Base-by-base conservation (phyloP, 805 yeast genomes). In the Saccharomycopsis sp. region DNA sequence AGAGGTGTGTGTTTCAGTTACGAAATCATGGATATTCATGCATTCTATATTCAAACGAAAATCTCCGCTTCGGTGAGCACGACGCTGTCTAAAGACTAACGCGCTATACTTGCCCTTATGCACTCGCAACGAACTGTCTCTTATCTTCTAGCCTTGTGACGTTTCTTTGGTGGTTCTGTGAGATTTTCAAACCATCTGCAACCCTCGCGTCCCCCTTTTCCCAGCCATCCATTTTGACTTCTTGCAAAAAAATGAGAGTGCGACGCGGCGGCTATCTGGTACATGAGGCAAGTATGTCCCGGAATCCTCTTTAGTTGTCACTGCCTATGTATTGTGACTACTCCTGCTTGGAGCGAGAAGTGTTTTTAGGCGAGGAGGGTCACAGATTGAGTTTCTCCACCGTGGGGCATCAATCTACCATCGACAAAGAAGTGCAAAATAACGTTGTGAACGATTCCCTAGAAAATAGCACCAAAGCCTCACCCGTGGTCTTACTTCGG, bases 1-100 rank as follows among this genome's bases (percentile, higher is more conserved):
- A 44, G 20, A 44, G 48, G 48, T 44, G 48, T 44, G 48, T 44
- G 48, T 44, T 44, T 44, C 48, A 44, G 48, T 12, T 44, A 16
- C 21, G 12, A 44, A 44, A 44, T n/a, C 21, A 12, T 44, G 48
- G 48, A 44, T 44, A 44, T 44, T 20, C 48, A 44, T 44, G 48
- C 48, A 44, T 44, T 44, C 48, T 44, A 18, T 8, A 44, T n/a
- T 44, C 48, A 44, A 44, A 44, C 48, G 21, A 44, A 16, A 44
- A 44, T 29, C 37, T 12, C 12, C 37, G 37, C 37, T 12, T 29
- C 12, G 37, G 12, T 7, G 37, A 5, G 37, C 37, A 29, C 5
- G 12, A 5, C 37, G 5, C 5, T 29, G 37, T 29, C 37, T 29
- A 29, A 29, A 29, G 12, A 29, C 37, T 12, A 29, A 29, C 5